A percentile compares a stretch with the other conserved stretches of the same genome.
These are phyloP conservation scores for Ceratopteris richardii DNA, from an alignment of 75 land plant species.

Conservation along the genomic window DNA sequence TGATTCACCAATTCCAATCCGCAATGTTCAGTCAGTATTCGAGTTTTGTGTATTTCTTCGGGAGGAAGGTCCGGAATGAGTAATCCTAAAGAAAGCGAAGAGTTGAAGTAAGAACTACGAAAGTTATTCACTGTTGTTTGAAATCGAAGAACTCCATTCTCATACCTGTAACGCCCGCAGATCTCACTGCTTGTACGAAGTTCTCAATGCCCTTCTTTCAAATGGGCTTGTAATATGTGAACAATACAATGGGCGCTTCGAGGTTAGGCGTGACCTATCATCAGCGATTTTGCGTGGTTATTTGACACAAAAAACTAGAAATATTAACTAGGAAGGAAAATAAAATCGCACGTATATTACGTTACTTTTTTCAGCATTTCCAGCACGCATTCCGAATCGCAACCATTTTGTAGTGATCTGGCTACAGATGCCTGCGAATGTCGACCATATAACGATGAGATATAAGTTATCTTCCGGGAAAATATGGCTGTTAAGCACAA, in stretches of 20 bases:
- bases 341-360: no score
- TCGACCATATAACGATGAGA: no score
- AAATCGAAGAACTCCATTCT: no score
- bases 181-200: constrained; percentile 58
- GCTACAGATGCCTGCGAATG: constrained; percentile 93
- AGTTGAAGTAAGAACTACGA: no score
- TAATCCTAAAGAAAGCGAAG: constrained; percentile 40
- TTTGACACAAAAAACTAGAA: neutral
- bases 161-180: constrained; percentile 70
- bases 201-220: constrained; percentile 64
- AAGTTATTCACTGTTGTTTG: no score
- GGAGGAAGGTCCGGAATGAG: constrained; percentile 94
- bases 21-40: constrained; percentile 41
- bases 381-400: constrained; percentile 60
- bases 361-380: constrained; percentile 72
- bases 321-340: no score
- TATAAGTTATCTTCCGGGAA: no score
- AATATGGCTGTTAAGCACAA: no score
- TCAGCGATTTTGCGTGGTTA: no score
- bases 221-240: constrained; percentile 90
- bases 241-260: constrained; percentile 72
- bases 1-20: constrained; percentile 65
- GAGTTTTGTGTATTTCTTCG: constrained; percentile 64
- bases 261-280: constrained; percentile 74
- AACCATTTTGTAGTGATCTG: constrained; percentile 63